phyloP scores from a whole-genome alignment of 805 yeast species.

The Suhomyces emberorum region DNA sequence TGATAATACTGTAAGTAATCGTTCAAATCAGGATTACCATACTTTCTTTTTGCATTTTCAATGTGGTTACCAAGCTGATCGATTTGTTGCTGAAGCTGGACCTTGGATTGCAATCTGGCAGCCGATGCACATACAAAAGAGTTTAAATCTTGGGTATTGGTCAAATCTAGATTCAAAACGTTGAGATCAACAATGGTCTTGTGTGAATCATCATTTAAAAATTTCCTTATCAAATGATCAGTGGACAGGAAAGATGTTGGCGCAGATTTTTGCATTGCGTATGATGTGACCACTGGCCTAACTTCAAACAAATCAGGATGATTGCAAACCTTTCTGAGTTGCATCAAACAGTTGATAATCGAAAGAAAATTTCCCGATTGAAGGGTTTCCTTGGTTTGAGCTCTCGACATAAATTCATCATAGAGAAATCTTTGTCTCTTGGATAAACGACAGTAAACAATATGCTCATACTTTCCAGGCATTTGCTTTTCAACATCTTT shows the following conservation, averaged over 20 bases:
- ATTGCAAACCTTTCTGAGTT: conserved; percentile 92
- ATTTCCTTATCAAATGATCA: conserved; percentile 18
- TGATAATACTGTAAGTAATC: conserved; percentile 59
- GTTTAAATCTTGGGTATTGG: conserved; percentile 43
- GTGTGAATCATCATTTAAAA: conserved; percentile 16
- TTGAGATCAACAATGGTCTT: conserved; percentile 40
- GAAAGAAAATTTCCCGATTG: conserved; percentile 93
- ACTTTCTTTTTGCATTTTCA: conserved; percentile 12
- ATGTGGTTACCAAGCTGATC: conserved; percentile 38
- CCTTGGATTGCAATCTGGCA: conserved; percentile 44
- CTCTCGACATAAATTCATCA: conserved; percentile 96
- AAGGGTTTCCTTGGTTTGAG: conserved; percentile 89
- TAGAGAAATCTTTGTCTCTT: conserved; percentile 88
- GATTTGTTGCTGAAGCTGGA: conserved; percentile 43
- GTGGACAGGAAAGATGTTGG: conserved; percentile 43
- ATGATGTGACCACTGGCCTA: conserved; percentile 88
- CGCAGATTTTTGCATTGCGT: conserved; percentile 68
- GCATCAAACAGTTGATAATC: conserved; percentile 96
- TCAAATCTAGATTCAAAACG: conserved; percentile 60
- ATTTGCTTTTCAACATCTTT: conserved; percentile 97
- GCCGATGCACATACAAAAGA: conserved; percentile 47
- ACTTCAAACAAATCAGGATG: conserved; percentile 97
- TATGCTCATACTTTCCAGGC: conserved; percentile 98
- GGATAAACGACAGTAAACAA: conserved; percentile 85
- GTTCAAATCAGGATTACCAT: conserved; percentile 22